Evolutionary conservation across 495 filamentous ascomycete species (phyloP), one percentile per base, ranked within the genome.

Genomic region (Annulohypoxylon stygium): DNA sequence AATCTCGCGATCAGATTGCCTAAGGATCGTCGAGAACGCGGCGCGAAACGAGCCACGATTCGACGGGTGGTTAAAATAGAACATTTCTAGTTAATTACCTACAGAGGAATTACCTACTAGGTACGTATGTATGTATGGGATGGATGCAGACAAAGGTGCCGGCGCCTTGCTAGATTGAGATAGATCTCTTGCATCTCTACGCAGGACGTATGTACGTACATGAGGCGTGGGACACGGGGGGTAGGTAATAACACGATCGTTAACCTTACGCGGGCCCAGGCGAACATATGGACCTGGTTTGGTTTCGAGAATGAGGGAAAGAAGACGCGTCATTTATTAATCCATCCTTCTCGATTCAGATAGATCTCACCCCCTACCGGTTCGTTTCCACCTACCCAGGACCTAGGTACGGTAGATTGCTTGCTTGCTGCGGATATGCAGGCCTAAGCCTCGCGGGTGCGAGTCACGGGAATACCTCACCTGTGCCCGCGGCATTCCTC

Each of bases 1-100:
- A 63, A 58, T 48, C 54, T 70, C 71, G 67, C 71, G 71, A 74
- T 74, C 67, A 70, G 67, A 67, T 67, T 18, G 63, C 36, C 36
- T 57, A 57, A 37, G 63, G 72, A 75, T 75, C 72, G 33, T 43
- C 58, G 57, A 30, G 3, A 4, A 30, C 3, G 30, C 57, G 60
- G 60, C 59, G 71, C 39, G 10, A 66, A 51, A 47, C 37, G 5
- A 61, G 53, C 61, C 70, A 61, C 41, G 48, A 67, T 62, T 69
- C 50, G 30, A 30, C 30, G 3, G 30, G 37, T 48, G 37, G 66
- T 55, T 74, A 66, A 74, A 74, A 69, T 69, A 74, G 71, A 70
- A 70, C 43, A 18, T 4, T 14, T 14, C 14, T 11, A n/a, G n/a
- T 2, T 14, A 30, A 30, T 30, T 30, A 30, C 30, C 30, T 30